Conservation (phyloP, 176 grass and related monocot species). For the Oryza punctata region DNA sequence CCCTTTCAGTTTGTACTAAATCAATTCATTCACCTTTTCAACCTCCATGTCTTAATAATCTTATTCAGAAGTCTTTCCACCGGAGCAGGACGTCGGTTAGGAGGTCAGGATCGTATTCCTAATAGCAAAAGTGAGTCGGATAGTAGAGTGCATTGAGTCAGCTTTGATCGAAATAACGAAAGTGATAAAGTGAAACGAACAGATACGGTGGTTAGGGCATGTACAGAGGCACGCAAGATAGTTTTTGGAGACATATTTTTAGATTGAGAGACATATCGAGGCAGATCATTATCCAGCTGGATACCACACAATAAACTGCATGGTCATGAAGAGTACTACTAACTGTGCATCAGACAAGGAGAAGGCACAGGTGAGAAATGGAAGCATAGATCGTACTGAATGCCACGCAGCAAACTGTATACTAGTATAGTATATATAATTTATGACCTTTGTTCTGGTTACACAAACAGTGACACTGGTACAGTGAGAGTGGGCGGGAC, state of each 20-base stretch:
- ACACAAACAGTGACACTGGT: constrained; percentile 20
- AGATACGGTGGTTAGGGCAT: neutral
- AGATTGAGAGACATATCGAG: neutral
- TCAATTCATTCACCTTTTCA: neutral
- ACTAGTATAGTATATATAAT: constrained; percentile 29
- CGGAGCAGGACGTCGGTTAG: neutral
- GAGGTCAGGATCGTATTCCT: constrained; percentile 21
- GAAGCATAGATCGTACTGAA: neutral
- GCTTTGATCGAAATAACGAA: neutral
- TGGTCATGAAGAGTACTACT: neutral
- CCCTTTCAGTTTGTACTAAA: neutral
- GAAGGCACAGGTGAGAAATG: neutral
- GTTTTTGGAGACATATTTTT: neutral
- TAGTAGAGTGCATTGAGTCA: neutral
- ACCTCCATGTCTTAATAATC: neutral
- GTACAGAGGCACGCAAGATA: neutral
- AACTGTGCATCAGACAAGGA: neutral
- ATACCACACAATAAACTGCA: neutral
- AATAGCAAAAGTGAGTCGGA: too few species aligned
- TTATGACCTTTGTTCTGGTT: constrained; percentile 36
- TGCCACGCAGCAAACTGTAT: neutral
- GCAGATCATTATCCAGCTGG: neutral
- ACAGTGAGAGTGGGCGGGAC: constrained; percentile 47
- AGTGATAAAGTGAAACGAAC: neutral
- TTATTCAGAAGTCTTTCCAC: neutral